These are phyloP conservation scores for Erythrobasidium hasegawianum DNA, from an alignment of 1,284 basidiomycete genomes.

Conservation along the genomic window DNA sequence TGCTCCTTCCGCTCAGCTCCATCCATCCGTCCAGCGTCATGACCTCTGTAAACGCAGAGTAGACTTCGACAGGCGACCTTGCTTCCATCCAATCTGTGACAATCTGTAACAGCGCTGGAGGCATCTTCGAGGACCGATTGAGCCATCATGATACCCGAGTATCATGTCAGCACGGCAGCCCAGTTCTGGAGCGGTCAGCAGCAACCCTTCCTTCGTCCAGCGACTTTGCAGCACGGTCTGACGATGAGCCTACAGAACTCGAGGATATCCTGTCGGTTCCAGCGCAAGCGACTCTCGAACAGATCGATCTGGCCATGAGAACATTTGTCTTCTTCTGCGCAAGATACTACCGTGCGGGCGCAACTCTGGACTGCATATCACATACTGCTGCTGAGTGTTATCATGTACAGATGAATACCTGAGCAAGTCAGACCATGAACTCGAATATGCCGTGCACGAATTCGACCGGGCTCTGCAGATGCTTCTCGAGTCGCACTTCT, in stretches of 20 bases:
- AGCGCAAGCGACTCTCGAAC: conserved; percentile 62
- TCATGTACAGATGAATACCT: conserved; percentile 11
- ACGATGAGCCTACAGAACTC: conserved; percentile 59
- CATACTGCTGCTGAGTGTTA: too few relatives aligned
- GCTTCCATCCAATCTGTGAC: too few relatives aligned
- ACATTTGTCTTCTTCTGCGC: conserved; percentile 73
- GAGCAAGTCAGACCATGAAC: neutral
- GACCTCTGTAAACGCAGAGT: too few relatives aligned
- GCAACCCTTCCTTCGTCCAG: too few relatives aligned
- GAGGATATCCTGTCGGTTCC: conserved; percentile 72
- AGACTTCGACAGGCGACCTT: too few relatives aligned
- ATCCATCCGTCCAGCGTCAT: too few relatives aligned
- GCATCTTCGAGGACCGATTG: too few relatives aligned
- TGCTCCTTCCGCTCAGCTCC: too few relatives aligned
- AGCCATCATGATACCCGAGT: conserved; percentile 27
- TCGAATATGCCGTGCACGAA: conserved; percentile 58
- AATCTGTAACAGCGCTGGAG: too few relatives aligned
- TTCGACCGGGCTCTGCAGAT: conserved; percentile 72
- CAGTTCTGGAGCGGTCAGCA: conserved; percentile 43
- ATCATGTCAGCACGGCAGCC: conserved; percentile 35
- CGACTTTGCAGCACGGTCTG: neutral
- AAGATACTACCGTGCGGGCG: conserved; percentile 71
- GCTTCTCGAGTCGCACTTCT: conserved; percentile 75
- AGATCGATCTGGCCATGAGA: conserved; percentile 70
- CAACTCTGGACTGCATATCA: too few relatives aligned